phyloP scores from a whole-genome alignment of 2,329 filamentous ascomycete genomes.

The Aspergillus unguis region DNA sequence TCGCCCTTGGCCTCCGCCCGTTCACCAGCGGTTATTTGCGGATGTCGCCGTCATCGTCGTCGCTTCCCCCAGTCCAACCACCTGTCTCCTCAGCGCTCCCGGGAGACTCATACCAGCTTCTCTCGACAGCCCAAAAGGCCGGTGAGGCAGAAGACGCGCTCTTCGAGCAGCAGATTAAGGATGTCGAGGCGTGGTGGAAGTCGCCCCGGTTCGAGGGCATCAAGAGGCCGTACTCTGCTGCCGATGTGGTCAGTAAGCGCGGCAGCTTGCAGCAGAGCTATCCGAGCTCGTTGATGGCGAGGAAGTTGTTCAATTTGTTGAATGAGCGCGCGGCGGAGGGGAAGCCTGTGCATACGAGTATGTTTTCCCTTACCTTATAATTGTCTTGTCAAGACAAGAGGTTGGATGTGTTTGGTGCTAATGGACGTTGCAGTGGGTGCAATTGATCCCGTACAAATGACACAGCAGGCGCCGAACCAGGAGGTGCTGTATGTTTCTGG shows the following conservation, averaged over 20 bases:
- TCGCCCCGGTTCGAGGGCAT: conserved; percentile 82
- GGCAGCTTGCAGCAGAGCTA: conserved; percentile 84
- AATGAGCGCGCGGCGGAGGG: conserved; percentile 73
- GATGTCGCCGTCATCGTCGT: conserved; percentile 53
- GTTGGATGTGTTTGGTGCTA: conserved; percentile 1
- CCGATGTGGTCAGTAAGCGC: conserved; percentile 89
- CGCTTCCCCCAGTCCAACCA: conserved; percentile 54
- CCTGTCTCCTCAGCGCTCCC: conserved; percentile 60
- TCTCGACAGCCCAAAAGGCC: conserved; percentile 72
- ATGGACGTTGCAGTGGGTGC: conserved; percentile 69
- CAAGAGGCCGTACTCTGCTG: conserved; percentile 84
- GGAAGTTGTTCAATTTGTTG: conserved; percentile 88
- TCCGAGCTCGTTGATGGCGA: conserved; percentile 88
- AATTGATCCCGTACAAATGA: conserved; percentile 99
- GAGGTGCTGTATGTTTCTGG: conserved; percentile 95
- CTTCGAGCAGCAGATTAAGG: conserved; percentile 76
- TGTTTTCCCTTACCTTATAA: conserved; percentile 11
- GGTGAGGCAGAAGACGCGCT: conserved; percentile 79
- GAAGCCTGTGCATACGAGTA: conserved; percentile 90
- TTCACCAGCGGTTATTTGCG: conserved; percentile 40
- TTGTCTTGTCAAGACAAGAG: not conserved
- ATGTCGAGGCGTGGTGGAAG: conserved; percentile 88
- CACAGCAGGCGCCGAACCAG: conserved; percentile 92
- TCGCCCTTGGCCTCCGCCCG: conserved; percentile 29
- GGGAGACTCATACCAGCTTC: conserved; percentile 79